Percentiles rank a stretch among this genome's conserved stretches.
Conservation (phyloP, 1,284 basidiomycete species). For the Bondarzewia mesenterica region DNA sequence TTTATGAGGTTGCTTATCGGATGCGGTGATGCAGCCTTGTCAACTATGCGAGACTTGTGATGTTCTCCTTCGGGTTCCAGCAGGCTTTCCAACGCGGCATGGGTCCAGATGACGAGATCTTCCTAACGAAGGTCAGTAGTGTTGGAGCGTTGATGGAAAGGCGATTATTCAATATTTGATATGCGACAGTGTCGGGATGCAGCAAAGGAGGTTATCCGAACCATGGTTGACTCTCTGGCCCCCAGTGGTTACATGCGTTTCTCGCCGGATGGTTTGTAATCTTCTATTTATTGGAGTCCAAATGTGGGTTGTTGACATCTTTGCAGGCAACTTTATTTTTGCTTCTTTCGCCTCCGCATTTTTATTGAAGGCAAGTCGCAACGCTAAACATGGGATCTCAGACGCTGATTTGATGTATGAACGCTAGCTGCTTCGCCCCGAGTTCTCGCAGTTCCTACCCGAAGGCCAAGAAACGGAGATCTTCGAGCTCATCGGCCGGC, state of each 20-base stretch:
- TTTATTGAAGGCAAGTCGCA: slow-evolving; percentile 58
- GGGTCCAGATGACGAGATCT: slow-evolving; percentile 50
- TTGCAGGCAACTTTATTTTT: slow-evolving; percentile 71
- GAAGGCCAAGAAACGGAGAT: slow-evolving; percentile 61
- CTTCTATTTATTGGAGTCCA: not conserved
- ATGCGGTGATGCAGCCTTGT: slow-evolving; percentile 42
- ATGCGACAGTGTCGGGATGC: slow-evolving; percentile 54
- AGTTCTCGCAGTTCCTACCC: slow-evolving; percentile 53
- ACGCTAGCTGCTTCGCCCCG: slow-evolving; percentile 60
- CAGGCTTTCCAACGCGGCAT: slow-evolving; percentile 69
- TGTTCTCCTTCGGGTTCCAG: slow-evolving; percentile 82
- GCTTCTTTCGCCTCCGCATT: slow-evolving; percentile 82
- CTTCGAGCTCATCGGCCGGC: slow-evolving; percentile 58
- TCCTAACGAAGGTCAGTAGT: slow-evolving; percentile 57
- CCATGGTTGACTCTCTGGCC: slow-evolving; percentile 56
- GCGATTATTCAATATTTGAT: slow-evolving; percentile 6
- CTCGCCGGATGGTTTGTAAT: slow-evolving; percentile 64
- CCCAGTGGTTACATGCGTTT: slow-evolving; percentile 76
- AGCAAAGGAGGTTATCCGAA: slow-evolving; percentile 59
- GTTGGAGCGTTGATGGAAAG: not conserved
- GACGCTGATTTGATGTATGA: not conserved
- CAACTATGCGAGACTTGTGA: slow-evolving; percentile 73
- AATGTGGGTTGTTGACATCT: not conserved
- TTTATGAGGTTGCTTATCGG: slow-evolving; percentile 9
- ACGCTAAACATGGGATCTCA: not conserved